phyloP scores from a whole-genome alignment of 176 grass and related monocot species.

The Oryza rufipogon region DNA sequence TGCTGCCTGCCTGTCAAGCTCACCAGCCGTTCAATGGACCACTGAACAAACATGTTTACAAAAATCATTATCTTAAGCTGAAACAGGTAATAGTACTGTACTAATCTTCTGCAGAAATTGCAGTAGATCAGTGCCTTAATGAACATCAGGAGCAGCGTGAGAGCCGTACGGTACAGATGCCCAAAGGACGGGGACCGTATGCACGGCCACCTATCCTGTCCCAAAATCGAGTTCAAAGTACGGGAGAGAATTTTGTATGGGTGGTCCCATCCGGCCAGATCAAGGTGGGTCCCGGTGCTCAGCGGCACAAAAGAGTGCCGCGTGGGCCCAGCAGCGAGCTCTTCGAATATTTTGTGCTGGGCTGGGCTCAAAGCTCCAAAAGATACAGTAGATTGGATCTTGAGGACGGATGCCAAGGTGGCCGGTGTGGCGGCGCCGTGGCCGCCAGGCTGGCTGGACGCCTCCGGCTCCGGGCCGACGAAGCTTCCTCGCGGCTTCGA shows the following conservation, averaged over 20 bases:
- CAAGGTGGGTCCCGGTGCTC: background rate
- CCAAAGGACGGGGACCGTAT: conserved; percentile 39
- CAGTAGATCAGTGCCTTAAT: background rate
- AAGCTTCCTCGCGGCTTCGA: conserved; percentile 13
- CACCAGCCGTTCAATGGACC: conserved; percentile 7
- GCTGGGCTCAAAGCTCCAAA: conserved; percentile 7
- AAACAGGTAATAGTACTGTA: background rate
- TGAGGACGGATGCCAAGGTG: conserved; percentile 25
- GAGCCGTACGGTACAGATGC: conserved; percentile 26
- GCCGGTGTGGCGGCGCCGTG: conserved; percentile 12
- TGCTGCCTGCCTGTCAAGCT: conserved; percentile 3
- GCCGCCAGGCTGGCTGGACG: background rate
- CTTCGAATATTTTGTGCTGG: no score
- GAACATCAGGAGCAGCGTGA: conserved; percentile 20
- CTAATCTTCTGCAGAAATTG: background rate
- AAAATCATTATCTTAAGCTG: background rate
- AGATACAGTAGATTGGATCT: conserved; percentile 42
- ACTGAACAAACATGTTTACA: background rate
- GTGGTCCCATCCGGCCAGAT: background rate
- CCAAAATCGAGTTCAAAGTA: background rate
- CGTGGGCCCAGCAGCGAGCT: conserved; percentile 26
- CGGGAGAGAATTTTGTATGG: conserved; percentile 4
- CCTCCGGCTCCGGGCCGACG: background rate
- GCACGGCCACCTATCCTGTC: background rate
- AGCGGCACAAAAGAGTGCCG: background rate